Evolutionary conservation across 2,329 filamentous ascomycete genomes (phyloP).

Genomic region (Xylaria sp.): DNA sequence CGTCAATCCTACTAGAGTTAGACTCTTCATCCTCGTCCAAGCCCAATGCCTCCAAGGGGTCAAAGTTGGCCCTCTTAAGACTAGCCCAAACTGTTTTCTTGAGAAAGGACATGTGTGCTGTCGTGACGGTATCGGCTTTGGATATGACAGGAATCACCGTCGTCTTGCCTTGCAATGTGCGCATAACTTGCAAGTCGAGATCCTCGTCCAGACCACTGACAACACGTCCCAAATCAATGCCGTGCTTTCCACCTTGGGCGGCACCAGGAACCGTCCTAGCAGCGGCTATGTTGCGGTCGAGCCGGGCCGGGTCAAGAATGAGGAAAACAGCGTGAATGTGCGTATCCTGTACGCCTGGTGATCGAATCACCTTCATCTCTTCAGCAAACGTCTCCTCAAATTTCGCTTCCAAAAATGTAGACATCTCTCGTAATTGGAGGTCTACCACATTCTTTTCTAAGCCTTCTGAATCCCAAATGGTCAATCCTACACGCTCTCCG

Average conservation of each 20-base stretch:
- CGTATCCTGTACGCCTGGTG: slow-evolving; percentile 90
- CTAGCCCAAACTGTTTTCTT: slow-evolving; percentile 91
- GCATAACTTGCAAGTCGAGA: slow-evolving; percentile 88
- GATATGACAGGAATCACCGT: slow-evolving; percentile 94
- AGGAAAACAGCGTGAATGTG: slow-evolving; percentile 97
- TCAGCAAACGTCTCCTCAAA: slow-evolving; percentile 98
- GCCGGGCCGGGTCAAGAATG: slow-evolving; percentile 82
- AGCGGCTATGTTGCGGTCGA: slow-evolving; percentile 80
- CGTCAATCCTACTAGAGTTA: slow-evolving; percentile 59
- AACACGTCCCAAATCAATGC: slow-evolving; percentile 55
- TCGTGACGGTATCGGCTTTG: slow-evolving; percentile 97
- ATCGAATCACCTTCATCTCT: slow-evolving; percentile 96
- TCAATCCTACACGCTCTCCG: slow-evolving; percentile 86
- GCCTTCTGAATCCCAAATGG: slow-evolving; percentile 95
- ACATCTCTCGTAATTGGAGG: slow-evolving; percentile 89
- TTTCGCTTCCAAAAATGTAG: slow-evolving; percentile 92
- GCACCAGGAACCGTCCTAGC: slow-evolving; percentile 61
- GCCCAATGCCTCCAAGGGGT: slow-evolving; percentile 85
- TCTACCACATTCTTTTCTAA: slow-evolving; percentile 95
- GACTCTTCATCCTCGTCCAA: slow-evolving; percentile 74
- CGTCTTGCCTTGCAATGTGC: slow-evolving; percentile 88
- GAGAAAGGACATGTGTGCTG: slow-evolving; percentile 88
- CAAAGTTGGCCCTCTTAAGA: slow-evolving; percentile 82
- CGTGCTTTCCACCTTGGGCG: slow-evolving; percentile 54
- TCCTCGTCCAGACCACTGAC: slow-evolving; percentile 82